Base-by-base conservation (phyloP, 2,329 filamentous ascomycete species). In the Calonectria honghensis region DNA sequence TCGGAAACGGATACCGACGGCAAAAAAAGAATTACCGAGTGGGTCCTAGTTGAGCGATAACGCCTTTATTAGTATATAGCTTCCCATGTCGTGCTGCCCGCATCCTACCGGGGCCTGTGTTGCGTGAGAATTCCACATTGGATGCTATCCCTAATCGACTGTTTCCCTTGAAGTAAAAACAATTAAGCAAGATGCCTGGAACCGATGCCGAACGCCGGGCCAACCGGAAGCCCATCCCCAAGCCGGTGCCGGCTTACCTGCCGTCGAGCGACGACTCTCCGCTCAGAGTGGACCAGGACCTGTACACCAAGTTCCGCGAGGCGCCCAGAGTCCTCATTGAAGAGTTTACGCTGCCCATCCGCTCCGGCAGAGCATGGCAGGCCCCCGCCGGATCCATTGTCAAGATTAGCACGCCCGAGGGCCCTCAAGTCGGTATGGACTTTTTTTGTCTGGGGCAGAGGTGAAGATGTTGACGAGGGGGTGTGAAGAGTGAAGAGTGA, bases 351-450 rank as follows among this genome's bases (percentile, higher is more conserved):
- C 87, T 97, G 35, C 93, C 94, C 0, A 94, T 95, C 37, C 92
- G 95, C 41, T 94, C 93, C 2, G 95, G 93, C 1, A 88, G 88
- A 74, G 94, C 95, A 1, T 97, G 94, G 93, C 88, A 90, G 63
- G 94, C 94, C 0, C 89, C 91, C 0, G 91, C 91, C 1, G 94
- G 94, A 4, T 89, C 89, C 64, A 90, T 97, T 72, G 91, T 95
- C 74, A 91, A 92, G 18, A 92, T 97, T 75, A 94, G 92, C 72
- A 96, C 95, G 0, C 94, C 94, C 0, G 87, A 93, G 70, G 95
- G 95, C 0, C 92, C 95, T 0, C 95, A 97, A 85, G 94, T 97
- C 64, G 90, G 87, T 88, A 83, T 83, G 74, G 27, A 74, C 41
- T 54, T 45, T 20, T n/a, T 52, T 54, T 32, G 14, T 9, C 27